Evolutionary conservation across 2,329 filamentous ascomycete genomes (phyloP), one percentile per base, ranked within the genome.

Genomic region (Clonostachys solani): DNA sequence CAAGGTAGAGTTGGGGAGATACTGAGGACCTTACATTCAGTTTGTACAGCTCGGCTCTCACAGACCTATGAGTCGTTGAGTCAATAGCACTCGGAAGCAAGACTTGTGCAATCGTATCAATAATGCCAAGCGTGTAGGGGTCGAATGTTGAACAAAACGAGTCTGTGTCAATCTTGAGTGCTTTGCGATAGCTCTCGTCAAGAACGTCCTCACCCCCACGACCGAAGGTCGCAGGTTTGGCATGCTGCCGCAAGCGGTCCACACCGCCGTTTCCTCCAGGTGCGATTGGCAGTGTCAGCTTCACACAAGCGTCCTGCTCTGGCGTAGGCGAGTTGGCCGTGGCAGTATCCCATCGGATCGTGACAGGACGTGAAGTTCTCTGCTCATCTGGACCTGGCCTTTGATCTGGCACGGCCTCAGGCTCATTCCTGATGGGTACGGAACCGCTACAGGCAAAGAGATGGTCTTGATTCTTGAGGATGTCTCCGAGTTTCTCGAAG

Each of bases 161-260:
- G 0, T 59, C 44, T 0, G 57, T 49, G n/a, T 80, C 71, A n/a
- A 84, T 54, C 55, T 79, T 75, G 2, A 60, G 57, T 1, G 78
- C 80, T 48, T 74, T 76, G 16, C 80, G 70, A 48, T 81, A 80
- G 0, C 58, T 57, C 47, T 76, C 71, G 48, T 83, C 77, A 3
- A 72, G 56, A 0, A 81, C 65, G 47, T 79, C 67, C 49, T 75
- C 34, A 3, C 65, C 63, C 0, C 63, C 63, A 6, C 54, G 51
- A 0, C 77, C 77, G 52, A 80, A 80, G 1, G 68, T 74, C 0
- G 77, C 79, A 0, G 74, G 73, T 37, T 56, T 8, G 9, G 23
- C 23, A 29, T 29, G 23, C 23, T 29, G 8, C 9, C 23, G 10
- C 23, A 29, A 29, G 8, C 9, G 23, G 23, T 29, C 23, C 9